Evolutionary conservation across 441 rosid genomes (phyloP), one percentile per base, ranked within the genome.

Genomic region (Adansonia gregorii): DNA sequence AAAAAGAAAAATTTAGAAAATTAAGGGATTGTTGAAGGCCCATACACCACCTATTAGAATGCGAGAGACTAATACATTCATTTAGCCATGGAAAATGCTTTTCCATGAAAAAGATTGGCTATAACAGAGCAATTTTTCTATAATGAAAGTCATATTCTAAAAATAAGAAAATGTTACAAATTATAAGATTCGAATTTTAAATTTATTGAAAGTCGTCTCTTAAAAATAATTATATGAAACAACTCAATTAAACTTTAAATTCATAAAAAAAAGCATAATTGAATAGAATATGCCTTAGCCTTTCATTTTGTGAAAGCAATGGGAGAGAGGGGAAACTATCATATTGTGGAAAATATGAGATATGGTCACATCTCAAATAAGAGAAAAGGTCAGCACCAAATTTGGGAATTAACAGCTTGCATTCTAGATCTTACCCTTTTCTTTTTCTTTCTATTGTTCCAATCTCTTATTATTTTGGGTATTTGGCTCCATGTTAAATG

Each of bases 31-130:
- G 56, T 48, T 8, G 17, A 52, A 19, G 80, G 72, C 22, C 72
- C 80, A 78, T 8, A 52, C 51, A 35, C 17, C 74, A 66, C 68
- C 43, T 78, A 77, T 45, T 64, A 43, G 67, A 65, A 54, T 75
- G 58, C 17, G 43, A 64, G 67, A 12, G 11, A 19, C 66, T 54
- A 63, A 9, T 56, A 15, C 8, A 49, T 27, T 27, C 35, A 39
- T 49, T 4, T 49, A 49, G 54, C 14, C 15, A 39, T 27, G 8
- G 39, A 3, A 65, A 65, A 35, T 52, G 20, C 58, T 52, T 52
- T 52, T 52, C 58, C 20, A 52, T 52, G n/a, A 52, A 15, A 52
- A 52, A 19, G 58, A 52, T 52, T 14, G 58, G n/a, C 58, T 1
- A 27, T 27, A 27, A 27, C 35, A 27, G 35, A 27, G 35, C 35